Conservation (phyloP, 202 grass and related monocot genomes). For the Carex arenaria region DNA sequence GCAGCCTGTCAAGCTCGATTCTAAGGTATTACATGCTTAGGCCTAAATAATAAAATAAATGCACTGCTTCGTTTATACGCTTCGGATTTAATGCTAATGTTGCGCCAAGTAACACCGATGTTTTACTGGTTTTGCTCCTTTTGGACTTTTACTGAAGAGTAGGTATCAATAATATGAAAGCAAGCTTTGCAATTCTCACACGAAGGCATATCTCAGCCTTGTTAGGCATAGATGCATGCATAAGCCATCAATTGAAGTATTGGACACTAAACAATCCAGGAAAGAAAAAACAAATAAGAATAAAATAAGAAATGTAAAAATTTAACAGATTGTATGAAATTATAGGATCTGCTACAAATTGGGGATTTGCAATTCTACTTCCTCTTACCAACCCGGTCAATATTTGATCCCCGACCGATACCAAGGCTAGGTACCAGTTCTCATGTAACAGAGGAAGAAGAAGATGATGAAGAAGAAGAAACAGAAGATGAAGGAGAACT, state of each 20-base stretch:
- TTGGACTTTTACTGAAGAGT: background rate
- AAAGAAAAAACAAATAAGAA: background rate
- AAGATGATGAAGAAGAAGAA: conserved; percentile 32
- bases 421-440: conserved; percentile 4
- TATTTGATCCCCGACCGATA: conserved; percentile 37
- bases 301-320: background rate
- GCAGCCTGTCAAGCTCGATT: conserved; percentile 74
- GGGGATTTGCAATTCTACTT: conserved; percentile 87
- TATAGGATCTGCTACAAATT: conserved; percentile 75
- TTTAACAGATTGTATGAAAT: background rate
- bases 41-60: background rate
- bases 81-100: background rate
- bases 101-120: background rate
- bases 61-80: background rate
- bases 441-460: background rate
- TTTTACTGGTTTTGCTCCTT: background rate
- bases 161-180: background rate
- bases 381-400: conserved; percentile 78
- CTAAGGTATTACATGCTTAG: conserved; percentile 23
- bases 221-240: background rate
- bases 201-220: background rate
- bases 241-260: background rate
- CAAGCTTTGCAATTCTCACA: background rate
- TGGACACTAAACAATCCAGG: background rate
- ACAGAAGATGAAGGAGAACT: conserved; percentile 26